Conservation (phyloP, 257 asterid genomes). For the Fraxinus americana region DNA sequence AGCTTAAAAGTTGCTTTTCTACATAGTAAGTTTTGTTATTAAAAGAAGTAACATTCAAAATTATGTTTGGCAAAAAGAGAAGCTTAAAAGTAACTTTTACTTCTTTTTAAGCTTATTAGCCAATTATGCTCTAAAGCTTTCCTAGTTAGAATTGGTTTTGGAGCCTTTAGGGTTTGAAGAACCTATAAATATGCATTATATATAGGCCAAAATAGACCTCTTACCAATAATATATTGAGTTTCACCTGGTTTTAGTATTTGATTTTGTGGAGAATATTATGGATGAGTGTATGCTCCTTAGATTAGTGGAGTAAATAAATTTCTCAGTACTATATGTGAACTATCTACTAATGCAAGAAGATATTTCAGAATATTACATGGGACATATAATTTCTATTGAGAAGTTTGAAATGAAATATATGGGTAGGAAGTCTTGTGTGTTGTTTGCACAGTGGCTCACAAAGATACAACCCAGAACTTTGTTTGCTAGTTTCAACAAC, state of each 20-base stretch:
- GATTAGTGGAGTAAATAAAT: not conserved
- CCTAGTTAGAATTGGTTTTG: not conserved
- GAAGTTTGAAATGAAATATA: not conserved
- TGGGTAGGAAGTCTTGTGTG: not conserved
- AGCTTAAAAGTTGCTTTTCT: not conserved
- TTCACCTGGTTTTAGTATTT: not conserved
- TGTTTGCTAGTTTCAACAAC: too few species aligned
- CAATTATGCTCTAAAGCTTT: not conserved
- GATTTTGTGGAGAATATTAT: not conserved
- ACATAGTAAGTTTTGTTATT: not conserved
- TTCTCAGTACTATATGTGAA: not conserved
- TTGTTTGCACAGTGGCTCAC: not conserved
- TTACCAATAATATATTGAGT: not conserved
- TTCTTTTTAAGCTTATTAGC: not conserved
- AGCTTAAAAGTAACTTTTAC: not conserved
- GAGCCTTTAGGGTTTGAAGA: not conserved
- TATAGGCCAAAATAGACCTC: not conserved
- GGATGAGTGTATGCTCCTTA: not conserved
- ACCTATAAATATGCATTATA: not conserved
- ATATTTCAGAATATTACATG: too few species aligned
- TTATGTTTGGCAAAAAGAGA: not conserved
- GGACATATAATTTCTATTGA: not conserved
- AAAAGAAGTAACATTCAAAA: not conserved
- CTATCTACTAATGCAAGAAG: not conserved
- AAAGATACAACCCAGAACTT: not conserved